Conservation (phyloP, 1,139 yeast genomes). For the Geotrichum reessii region DNA sequence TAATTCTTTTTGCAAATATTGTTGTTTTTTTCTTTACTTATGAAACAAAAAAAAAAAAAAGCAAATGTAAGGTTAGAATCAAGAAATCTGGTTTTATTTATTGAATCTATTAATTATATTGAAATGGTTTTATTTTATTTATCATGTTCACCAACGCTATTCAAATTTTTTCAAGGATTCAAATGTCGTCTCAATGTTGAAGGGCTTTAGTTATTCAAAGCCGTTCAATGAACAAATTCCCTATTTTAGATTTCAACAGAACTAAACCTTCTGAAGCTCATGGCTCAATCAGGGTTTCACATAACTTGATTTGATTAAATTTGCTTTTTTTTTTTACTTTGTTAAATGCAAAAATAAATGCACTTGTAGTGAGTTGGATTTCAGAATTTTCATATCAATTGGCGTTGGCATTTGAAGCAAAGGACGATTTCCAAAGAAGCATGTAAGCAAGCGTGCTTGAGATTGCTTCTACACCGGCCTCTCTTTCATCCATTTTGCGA, state of each 20-base stretch:
- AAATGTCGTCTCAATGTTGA: too few species aligned
- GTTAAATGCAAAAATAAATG: too few species aligned
- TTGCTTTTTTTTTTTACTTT: too few species aligned
- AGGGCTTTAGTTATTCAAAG: too few species aligned
- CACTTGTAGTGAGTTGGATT: too few species aligned
- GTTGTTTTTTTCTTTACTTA: neutral
- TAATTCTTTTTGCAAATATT: too few species aligned
- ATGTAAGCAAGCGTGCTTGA: slow-evolving; percentile 30
- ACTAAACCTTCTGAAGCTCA: neutral
- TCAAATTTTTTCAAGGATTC: too few species aligned
- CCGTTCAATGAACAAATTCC: slow-evolving; percentile 5
- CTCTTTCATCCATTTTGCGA: slow-evolving; percentile 28
- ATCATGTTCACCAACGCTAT: too few species aligned
- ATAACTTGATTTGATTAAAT: too few species aligned
- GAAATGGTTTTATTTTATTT: neutral
- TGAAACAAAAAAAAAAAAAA: too few species aligned
- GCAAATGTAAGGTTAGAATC: neutral
- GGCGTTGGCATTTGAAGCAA: slow-evolving; percentile 14
- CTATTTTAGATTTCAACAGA: slow-evolving; percentile 16
- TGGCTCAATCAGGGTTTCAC: neutral
- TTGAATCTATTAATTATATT: neutral
- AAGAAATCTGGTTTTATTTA: neutral
- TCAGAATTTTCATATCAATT: too few species aligned
- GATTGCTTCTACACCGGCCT: slow-evolving; percentile 29
- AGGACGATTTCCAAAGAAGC: slow-evolving; percentile 30